Evolutionary conservation across 1,284 basidiomycete genomes (phyloP).

Genomic region (Heliocybe sulcata): DNA sequence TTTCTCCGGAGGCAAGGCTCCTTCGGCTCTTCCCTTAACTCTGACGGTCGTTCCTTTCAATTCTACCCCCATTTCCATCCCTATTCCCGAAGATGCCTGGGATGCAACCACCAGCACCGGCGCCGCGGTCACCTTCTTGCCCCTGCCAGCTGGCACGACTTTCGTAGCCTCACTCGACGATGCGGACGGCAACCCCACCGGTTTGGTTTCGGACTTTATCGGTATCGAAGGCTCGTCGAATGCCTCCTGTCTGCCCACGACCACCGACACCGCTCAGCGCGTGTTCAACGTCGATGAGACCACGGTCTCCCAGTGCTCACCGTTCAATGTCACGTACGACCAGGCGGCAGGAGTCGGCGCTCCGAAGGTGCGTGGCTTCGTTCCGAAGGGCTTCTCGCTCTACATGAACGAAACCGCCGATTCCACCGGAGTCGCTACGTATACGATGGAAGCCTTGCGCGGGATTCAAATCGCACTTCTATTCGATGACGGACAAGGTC

Average conservation of each 20-base stretch:
- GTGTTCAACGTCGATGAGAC: constrained; percentile 19
- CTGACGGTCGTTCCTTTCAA: constrained; percentile 50
- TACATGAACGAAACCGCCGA: constrained; percentile 27
- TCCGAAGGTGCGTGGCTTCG: constrained; percentile 37
- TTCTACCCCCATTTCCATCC: constrained; percentile 38
- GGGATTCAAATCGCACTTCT: constrained; percentile 35
- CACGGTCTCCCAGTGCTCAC: constrained; percentile 40
- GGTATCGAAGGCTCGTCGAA: constrained; percentile 33
- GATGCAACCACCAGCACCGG: constrained; percentile 31
- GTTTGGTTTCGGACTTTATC: constrained; percentile 41
- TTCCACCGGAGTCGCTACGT: constrained; percentile 29
- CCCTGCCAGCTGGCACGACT: constrained; percentile 36
- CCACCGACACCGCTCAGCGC: constrained; percentile 4
- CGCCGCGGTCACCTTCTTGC: constrained; percentile 42
- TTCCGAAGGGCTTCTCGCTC: constrained; percentile 33
- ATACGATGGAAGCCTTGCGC: constrained; percentile 31
- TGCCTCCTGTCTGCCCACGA: constrained; percentile 32
- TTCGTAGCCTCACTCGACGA: constrained; percentile 54
- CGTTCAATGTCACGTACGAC: constrained; percentile 39
- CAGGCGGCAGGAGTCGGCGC: constrained; percentile 22
- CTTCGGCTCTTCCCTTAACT: constrained; percentile 31
- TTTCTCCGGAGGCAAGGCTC: constrained; percentile 31
- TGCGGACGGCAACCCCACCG: constrained; percentile 28
- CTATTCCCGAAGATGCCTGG: constrained; percentile 30
- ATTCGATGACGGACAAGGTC: constrained; percentile 20